These are phyloP conservation scores for Linnemannia exigua DNA, from an alignment of 192 early-diverging fungal genomes.

Conservation along the genomic window DNA sequence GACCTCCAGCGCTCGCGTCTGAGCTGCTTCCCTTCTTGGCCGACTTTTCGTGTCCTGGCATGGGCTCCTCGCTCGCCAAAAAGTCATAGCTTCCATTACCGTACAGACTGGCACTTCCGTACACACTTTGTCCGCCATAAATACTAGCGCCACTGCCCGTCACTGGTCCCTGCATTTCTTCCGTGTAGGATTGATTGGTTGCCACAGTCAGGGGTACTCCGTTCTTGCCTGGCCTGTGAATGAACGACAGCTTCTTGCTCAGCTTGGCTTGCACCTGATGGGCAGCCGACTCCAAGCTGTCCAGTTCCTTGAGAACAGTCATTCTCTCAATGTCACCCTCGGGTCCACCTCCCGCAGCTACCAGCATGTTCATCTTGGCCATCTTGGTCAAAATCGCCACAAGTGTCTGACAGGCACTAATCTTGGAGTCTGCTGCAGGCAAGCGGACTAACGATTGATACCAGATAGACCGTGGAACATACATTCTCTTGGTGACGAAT, in stretches of 20 bases:
- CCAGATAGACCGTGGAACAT: slow-evolving; percentile 57
- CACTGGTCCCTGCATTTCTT: slow-evolving; percentile 40
- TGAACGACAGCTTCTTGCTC: slow-evolving; percentile 54
- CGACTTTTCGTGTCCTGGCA: slow-evolving; percentile 32
- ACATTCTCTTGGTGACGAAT: slow-evolving; percentile 58
- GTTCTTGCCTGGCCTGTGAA: slow-evolving; percentile 50
- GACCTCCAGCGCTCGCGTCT: slow-evolving; percentile 33
- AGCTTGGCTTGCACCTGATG: slow-evolving; percentile 36
- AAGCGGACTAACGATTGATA: slow-evolving; percentile 55
- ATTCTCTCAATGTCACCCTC: slow-evolving; percentile 28
- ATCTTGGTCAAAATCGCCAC: slow-evolving; percentile 34
- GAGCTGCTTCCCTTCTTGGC: slow-evolving; percentile 34
- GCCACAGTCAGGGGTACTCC: slow-evolving; percentile 30
- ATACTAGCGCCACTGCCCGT: slow-evolving; percentile 35
- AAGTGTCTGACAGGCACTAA: slow-evolving; percentile 52
- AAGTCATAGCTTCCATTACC: slow-evolving; percentile 17
- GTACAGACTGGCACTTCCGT: slow-evolving; percentile 19
- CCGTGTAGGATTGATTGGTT: slow-evolving; percentile 36
- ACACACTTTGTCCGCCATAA: slow-evolving; percentile 21
- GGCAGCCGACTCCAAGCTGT: slow-evolving; percentile 27
- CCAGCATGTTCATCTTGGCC: slow-evolving; percentile 40
- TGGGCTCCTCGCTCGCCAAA: slow-evolving; percentile 21
- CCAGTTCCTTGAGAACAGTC: slow-evolving; percentile 33
- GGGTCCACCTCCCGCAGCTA: slow-evolving; percentile 40
- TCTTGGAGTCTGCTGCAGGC: slow-evolving; percentile 52